Evolutionary conservation across 768 basidiomycete species (phyloP).

Genomic region (Podaxis sp.): DNA sequence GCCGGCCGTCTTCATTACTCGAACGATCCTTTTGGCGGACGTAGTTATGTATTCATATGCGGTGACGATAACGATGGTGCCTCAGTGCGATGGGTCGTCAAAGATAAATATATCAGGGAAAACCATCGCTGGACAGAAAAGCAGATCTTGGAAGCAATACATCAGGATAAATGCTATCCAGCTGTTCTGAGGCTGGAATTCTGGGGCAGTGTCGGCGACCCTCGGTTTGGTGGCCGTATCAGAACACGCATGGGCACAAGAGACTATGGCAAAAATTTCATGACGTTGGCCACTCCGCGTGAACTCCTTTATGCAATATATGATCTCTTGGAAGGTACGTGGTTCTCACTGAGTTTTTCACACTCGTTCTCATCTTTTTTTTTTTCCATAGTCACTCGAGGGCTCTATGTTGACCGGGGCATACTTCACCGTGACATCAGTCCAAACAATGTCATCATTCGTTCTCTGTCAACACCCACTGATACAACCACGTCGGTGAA

Average conservation of each 20-base stretch:
- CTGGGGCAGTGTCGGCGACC: background rate
- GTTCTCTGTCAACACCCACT: background rate
- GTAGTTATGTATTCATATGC: background rate
- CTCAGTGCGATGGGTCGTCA: background rate
- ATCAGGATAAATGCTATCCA: background rate
- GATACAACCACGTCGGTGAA: background rate
- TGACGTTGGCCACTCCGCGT: no score
- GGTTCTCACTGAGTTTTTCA: background rate
- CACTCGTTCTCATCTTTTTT: background rate
- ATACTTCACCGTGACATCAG: constrained; percentile 15
- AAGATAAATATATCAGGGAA: background rate
- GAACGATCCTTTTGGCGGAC: background rate
- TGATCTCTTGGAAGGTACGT: no score
- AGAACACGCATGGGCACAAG: background rate
- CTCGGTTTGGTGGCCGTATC: background rate
- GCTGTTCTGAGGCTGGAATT: background rate
- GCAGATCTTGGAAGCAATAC: background rate
- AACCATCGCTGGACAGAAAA: background rate
- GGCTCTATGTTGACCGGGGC: constrained; percentile 8
- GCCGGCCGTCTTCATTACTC: background rate
- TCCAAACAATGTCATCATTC: background rate
- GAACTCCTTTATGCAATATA: no score
- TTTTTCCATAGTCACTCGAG: constrained; percentile 6
- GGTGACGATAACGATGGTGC: background rate
- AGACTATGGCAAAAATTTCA: no score